phyloP scores from a whole-genome alignment of 441 rosid genomes.

The Erodium trifolium region DNA sequence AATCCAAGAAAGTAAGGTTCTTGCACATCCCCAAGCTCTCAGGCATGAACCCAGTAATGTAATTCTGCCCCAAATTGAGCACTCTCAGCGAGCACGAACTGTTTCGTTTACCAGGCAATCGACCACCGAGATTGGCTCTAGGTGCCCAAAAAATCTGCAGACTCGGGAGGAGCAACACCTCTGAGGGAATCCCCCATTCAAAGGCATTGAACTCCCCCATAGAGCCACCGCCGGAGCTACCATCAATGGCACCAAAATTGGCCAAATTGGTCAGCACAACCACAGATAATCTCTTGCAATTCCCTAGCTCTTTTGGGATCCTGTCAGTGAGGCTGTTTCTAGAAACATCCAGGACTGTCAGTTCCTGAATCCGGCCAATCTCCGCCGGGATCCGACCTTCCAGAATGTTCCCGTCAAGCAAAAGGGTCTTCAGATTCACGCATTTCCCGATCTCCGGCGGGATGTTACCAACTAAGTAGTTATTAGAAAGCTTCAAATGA shows the following conservation, averaged over 20 bases:
- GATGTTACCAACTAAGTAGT: conserved; percentile 31
- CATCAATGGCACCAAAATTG: conserved; percentile 22
- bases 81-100: conserved; percentile 44
- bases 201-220: conserved; percentile 56
- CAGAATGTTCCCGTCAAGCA: conserved; percentile 52
- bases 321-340: conserved; percentile 45
- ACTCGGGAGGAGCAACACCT: conserved; percentile 30
- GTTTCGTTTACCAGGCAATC: conserved; percentile 40
- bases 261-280: conserved; percentile 43
- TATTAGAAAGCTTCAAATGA: conserved; percentile 50
- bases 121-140: conserved; percentile 51
- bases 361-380: conserved; percentile 48
- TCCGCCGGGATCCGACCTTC: conserved; percentile 46
- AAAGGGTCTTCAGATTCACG: conserved; percentile 35
- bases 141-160: conserved; percentile 65
- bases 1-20: conserved; percentile 52
- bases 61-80: conserved; percentile 48
- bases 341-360: conserved; percentile 57
- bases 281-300: conserved; percentile 41
- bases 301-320: conserved; percentile 44
- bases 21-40: conserved; percentile 34
- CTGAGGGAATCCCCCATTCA: conserved; percentile 36
- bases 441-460: conserved; percentile 50
- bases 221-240: conserved; percentile 5
- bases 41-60: conserved; percentile 34